phyloP scores from a whole-genome alignment of 1,284 basidiomycete genomes.

The Cutaneotrichosporon sp. region DNA sequence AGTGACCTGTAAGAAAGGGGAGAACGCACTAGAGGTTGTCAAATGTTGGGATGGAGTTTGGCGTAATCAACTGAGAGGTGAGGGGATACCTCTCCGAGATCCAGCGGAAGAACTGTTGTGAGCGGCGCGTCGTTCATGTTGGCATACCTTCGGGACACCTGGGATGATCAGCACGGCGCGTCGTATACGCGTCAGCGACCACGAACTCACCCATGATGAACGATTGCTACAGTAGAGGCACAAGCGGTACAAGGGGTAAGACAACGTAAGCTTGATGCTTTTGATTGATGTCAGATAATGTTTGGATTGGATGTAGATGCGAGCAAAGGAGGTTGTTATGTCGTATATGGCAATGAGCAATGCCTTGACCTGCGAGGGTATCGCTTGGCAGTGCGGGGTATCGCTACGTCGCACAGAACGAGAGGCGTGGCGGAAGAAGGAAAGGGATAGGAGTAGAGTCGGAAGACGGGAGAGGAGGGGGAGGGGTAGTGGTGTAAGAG shows the following conservation, averaged over 20 bases:
- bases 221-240: slow-evolving; percentile 7
- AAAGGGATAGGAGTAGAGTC: not conserved
- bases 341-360: not conserved
- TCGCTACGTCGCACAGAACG: not conserved
- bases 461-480: not conserved
- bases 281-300: not conserved
- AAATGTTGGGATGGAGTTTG: slow-evolving; percentile 60
- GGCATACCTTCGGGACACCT: slow-evolving; percentile 38
- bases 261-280: not conserved
- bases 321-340: not conserved
- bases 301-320: too few relatives aligned
- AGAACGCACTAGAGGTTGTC: slow-evolving; percentile 48
- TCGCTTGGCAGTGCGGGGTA: not conserved
- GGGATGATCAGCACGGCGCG: not conserved
- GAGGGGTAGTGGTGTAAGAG: too few relatives aligned
- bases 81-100: slow-evolving; percentile 89
- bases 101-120: slow-evolving; percentile 54
- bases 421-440: not conserved
- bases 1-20: not conserved
- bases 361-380: not conserved
- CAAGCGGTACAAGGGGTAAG: not conserved
- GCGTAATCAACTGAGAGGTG: slow-evolving; percentile 96
- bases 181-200: not conserved
- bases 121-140: not conserved
- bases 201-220: slow-evolving; percentile 30